Evolutionary conservation across 1,284 basidiomycete genomes (phyloP).

Genomic region (Moesziomyces antarcticus): DNA sequence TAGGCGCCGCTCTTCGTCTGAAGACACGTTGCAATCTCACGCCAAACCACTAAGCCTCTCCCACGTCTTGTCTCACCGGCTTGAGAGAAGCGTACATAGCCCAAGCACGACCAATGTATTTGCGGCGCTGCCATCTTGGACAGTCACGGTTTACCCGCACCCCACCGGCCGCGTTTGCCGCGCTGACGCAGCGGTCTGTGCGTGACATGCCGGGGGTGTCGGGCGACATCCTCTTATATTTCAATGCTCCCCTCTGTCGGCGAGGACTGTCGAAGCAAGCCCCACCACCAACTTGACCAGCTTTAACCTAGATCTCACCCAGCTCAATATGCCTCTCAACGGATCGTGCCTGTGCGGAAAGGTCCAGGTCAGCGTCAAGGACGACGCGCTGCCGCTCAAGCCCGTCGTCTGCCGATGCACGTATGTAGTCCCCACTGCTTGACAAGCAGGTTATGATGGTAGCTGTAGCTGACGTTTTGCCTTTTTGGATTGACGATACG

Average conservation of each 20-base stretch:
- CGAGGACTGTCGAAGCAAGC: too few species aligned
- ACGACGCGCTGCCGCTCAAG: conserved; percentile 24
- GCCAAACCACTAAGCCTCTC: conserved; percentile 61
- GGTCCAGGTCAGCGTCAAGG: conserved; percentile 29
- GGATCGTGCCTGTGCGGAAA: conserved; percentile 35
- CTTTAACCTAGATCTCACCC: too few species aligned
- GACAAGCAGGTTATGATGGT: too few species aligned
- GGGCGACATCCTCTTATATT: background rate
- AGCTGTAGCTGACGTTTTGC: background rate
- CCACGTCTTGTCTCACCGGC: conserved; percentile 13
- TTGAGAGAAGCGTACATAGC: too few species aligned
- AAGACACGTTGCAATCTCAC: conserved; percentile 56
- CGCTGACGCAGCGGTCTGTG: too few species aligned
- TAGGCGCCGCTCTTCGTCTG: conserved; percentile 9
- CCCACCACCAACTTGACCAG: background rate
- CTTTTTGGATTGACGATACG: background rate
- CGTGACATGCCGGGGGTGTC: background rate
- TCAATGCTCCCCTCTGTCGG: too few species aligned
- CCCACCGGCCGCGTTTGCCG: too few species aligned
- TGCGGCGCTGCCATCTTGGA: too few species aligned
- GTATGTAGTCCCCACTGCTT: conserved; percentile 6
- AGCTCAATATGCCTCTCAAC: conserved; percentile 19
- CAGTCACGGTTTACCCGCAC: too few species aligned
- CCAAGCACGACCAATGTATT: too few species aligned
- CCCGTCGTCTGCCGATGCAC: conserved; percentile 29